A percentile compares a stretch with the other conserved stretches of the same genome.
Evolutionary conservation across 2,329 filamentous ascomycete genomes (phyloP).

Genomic region (Allantophomopsis lycopodina): DNA sequence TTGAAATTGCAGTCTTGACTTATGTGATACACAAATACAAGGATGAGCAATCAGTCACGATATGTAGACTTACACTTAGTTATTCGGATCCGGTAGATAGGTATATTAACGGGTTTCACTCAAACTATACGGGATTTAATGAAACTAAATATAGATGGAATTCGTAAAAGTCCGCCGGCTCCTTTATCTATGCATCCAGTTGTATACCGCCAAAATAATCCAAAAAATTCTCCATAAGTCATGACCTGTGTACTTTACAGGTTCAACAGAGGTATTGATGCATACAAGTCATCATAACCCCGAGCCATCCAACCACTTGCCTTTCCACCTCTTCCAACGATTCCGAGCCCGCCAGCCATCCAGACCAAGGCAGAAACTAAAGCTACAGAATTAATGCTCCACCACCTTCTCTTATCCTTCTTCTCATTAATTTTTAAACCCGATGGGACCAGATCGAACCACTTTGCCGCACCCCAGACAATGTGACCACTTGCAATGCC

Average conservation of each 20-base stretch:
- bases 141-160: too few relatives aligned
- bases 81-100: too few relatives aligned
- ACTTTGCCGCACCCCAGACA: slow-evolving; percentile 75
- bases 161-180: too few relatives aligned
- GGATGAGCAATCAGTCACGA: too few relatives aligned
- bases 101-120: too few relatives aligned
- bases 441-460: slow-evolving; percentile 52
- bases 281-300: slow-evolving; percentile 65
- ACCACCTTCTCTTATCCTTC: slow-evolving; percentile 50
- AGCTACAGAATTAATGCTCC: slow-evolving; percentile 53
- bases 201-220: too few relatives aligned
- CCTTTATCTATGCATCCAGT: too few relatives aligned
- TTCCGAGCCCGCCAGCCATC: slow-evolving; percentile 67
- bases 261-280: slow-evolving; percentile 40
- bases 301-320: slow-evolving; percentile 68
- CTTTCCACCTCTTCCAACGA: slow-evolving; percentile 59
- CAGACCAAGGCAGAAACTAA: slow-evolving; percentile 50
- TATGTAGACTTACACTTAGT: too few relatives aligned
- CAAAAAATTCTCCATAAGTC: too few relatives aligned
- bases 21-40: too few relatives aligned
- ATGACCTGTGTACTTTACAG: slow-evolving; percentile 20
- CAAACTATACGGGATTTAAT: too few relatives aligned
- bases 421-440: slow-evolving; percentile 26
- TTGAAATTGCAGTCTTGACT: too few relatives aligned
- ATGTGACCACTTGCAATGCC: slow-evolving; percentile 60